These are phyloP conservation scores for Debaryomycetaceae sp. DNA, from an alignment of 1,139 yeast genomes.

Conservation along the genomic window DNA sequence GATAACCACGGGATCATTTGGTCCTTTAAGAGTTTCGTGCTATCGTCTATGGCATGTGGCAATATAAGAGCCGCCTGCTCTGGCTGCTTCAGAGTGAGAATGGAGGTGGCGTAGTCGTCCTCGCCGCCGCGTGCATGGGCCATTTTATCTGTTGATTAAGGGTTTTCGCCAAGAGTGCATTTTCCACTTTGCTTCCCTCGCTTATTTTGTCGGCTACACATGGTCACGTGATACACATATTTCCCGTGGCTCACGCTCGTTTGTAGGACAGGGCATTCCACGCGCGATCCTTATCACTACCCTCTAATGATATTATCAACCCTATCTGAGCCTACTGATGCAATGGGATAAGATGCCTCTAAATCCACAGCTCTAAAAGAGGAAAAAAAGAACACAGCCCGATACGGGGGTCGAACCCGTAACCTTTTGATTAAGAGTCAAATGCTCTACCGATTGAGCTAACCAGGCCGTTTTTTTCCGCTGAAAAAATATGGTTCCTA, in stretches of 20 bases:
- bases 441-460: conserved; percentile 24
- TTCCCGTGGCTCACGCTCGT: too few relatives aligned
- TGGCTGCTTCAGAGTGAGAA: conserved; percentile 34
- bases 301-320: too few relatives aligned
- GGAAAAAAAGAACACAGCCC: conserved; percentile 7
- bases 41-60: conserved; percentile 19
- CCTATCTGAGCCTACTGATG: too few relatives aligned
- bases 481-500: too few relatives aligned
- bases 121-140: conserved; percentile 4
- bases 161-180: not conserved
- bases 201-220: not conserved
- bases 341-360: too few relatives aligned
- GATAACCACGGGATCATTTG: conserved; percentile 8
- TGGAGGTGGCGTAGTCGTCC: conserved; percentile 25
- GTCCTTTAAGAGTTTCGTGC: conserved; percentile 7
- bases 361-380: too few relatives aligned
- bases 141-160: too few relatives aligned
- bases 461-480: conserved; percentile 11
- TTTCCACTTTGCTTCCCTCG: not conserved
- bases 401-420: conserved; percentile 13
- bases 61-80: conserved; percentile 31
- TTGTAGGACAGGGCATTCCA: too few relatives aligned
- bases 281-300: too few relatives aligned
- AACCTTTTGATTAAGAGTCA: conserved; percentile 17
- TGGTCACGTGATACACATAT: too few relatives aligned